Evolutionary conservation across 2,329 filamentous ascomycete species (phyloP).

Genomic region (Chaetomium globosum): DNA sequence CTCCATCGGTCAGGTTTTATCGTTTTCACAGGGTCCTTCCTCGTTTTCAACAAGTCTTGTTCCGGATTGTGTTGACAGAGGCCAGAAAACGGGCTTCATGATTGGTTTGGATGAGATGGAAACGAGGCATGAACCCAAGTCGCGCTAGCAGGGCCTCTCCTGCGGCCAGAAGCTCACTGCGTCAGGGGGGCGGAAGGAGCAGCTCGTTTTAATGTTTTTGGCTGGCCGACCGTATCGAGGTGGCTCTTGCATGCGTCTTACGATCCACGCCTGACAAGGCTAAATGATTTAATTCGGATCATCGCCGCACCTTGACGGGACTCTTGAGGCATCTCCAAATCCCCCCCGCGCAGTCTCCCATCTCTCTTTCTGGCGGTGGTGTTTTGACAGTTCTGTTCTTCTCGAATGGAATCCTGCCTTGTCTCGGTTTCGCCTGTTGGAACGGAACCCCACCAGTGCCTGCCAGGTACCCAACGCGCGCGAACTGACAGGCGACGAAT

Average conservation of each 20-base stretch:
- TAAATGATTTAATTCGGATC: constrained; percentile 27
- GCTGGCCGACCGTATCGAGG: not conserved
- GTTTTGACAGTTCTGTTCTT: not conserved
- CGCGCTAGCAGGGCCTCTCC: constrained; percentile 20
- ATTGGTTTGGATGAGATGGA: constrained; percentile 20
- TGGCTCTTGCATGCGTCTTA: constrained; percentile 24
- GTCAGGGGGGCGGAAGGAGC: constrained; percentile 24
- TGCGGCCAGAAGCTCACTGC: constrained; percentile 32
- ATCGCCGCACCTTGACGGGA: constrained; percentile 12
- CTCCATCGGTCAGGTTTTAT: constrained; percentile 6
- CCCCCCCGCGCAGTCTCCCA: not conserved
- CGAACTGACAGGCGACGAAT: constrained; percentile 7
- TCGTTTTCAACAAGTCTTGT: constrained; percentile 7
- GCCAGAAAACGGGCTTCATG: not conserved
- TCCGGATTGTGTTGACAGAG: constrained; percentile 18
- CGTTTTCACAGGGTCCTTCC: constrained; percentile 20
- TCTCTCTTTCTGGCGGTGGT: not conserved
- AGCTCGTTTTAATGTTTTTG: constrained; percentile 23
- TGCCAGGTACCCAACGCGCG: constrained; percentile 14
- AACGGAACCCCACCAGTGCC: constrained; percentile 2
- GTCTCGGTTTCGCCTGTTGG: constrained; percentile 1
- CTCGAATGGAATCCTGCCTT: constrained; percentile 4
- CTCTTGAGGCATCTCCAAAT: not conserved
- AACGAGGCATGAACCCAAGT: constrained; percentile 14
- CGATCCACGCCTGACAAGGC: constrained; percentile 20